These are phyloP conservation scores for Massarina eburnea DNA, from an alignment of 2,329 filamentous ascomycete genomes.

Conservation along the genomic window DNA sequence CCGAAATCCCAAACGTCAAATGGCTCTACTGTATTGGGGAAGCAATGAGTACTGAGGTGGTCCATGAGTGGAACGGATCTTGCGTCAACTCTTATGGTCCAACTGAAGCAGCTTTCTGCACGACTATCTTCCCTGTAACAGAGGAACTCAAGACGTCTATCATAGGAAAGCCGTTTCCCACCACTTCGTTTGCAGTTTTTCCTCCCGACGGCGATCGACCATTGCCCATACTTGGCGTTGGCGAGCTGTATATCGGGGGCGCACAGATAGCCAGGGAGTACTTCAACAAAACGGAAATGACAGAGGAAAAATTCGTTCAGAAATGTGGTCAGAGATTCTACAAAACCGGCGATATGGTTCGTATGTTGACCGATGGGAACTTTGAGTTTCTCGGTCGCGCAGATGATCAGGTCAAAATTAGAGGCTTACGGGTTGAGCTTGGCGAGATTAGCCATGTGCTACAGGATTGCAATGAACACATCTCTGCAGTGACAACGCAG, in stretches of 20 bases:
- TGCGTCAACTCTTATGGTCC: constrained; percentile 51
- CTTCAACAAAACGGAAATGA: constrained; percentile 38
- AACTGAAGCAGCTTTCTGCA: constrained; percentile 49
- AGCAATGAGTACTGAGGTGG: constrained; percentile 44
- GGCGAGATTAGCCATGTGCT: constrained; percentile 42
- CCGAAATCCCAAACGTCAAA: constrained; percentile 40
- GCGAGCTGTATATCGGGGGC: constrained; percentile 52
- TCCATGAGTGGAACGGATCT: constrained; percentile 40
- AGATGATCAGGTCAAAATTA: constrained; percentile 46
- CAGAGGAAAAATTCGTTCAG: constrained; percentile 32
- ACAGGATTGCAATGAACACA: constrained; percentile 19
- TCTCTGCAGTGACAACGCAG: constrained; percentile 31
- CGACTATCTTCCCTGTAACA: constrained; percentile 43
- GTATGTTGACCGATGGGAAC: constrained; percentile 41
- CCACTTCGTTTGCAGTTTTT: constrained; percentile 44
- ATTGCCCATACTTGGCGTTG: constrained; percentile 44
- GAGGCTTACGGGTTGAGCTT: constrained; percentile 42
- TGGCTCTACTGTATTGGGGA: constrained; percentile 51
- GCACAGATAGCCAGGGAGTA: constrained; percentile 51
- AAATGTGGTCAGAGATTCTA: constrained; percentile 38
- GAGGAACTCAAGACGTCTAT: constrained; percentile 37
- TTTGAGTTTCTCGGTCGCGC: constrained; percentile 43
- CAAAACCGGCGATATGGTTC: constrained; percentile 42
- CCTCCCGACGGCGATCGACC: constrained; percentile 28
- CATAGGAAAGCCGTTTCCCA: constrained; percentile 47